Evolutionary conservation across 768 basidiomycete species (phyloP).

Genomic region (Lentinula edodes): DNA sequence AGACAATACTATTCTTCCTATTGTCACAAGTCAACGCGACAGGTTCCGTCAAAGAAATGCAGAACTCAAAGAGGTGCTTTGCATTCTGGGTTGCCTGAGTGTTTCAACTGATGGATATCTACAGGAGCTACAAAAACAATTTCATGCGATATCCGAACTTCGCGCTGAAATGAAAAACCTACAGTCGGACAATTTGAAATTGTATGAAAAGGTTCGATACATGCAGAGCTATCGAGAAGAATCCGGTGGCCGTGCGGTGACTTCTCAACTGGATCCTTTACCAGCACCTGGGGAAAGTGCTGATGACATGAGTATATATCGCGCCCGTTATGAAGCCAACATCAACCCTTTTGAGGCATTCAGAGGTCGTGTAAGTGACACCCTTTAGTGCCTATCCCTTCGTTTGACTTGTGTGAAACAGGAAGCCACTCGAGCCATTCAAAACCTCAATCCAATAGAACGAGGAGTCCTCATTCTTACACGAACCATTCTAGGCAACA

Average conservation of each 20-base stretch:
- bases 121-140: conserved; percentile 93
- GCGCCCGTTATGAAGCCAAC: conserved; percentile 88
- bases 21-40: conserved; percentile 95
- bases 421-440: conserved; percentile 94
- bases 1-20: conserved; percentile 95
- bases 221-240: conserved; percentile 96
- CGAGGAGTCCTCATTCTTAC: conserved; percentile 83
- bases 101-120: neutral
- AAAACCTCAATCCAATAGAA: conserved; percentile 88
- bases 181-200: conserved; percentile 92
- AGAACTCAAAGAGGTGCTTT: conserved; percentile 84
- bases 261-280: conserved; percentile 64
- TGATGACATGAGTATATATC: conserved; percentile 86
- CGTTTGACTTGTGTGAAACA: conserved; percentile 22
- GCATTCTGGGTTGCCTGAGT: neutral
- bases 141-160: conserved; percentile 91
- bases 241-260: conserved; percentile 44
- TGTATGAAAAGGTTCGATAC: conserved; percentile 98
- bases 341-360: conserved; percentile 99
- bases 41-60: conserved; percentile 97
- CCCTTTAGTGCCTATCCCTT: neutral
- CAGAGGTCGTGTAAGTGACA: conserved; percentile 75
- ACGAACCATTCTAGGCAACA: conserved; percentile 80
- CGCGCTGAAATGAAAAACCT: conserved; percentile 87
- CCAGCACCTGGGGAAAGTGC: conserved; percentile 38